Evolutionary conservation across 441 rosid genomes (phyloP), one percentile per base, ranked within the genome.

Genomic region (Daphne laureola): DNA sequence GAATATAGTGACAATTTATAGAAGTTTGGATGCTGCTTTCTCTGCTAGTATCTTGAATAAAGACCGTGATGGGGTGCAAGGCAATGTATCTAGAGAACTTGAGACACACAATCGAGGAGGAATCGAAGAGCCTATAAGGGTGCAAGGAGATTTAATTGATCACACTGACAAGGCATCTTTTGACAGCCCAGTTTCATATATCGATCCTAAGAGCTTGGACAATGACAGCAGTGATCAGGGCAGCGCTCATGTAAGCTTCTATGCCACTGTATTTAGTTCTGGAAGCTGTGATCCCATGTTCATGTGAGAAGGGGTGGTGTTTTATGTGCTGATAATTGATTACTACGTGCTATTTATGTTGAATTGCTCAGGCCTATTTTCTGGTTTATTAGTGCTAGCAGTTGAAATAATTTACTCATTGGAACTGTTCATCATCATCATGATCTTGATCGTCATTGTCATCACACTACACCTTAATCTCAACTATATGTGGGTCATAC

Each of bases 1-100:
- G 44, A 85, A 64, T 70, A 59, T 91, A 47, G 78, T 85, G 17
- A 53, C 67, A 53, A 85, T 91, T 48, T 91, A 76, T 60, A 81
- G 70, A 69, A 81, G 79, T 63, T 67, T 87, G 65, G 76, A 79
- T 70, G 65, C 75, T 25, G 70, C 78, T 43, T 78, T 80, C 43
- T 62, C 46, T 59, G 70, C 73, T 43, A 78, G 67, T 55, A 50
- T 73, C 42, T 61, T 63, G 40, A 52, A 46, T 53, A 40, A 59
- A 35, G 55, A 4, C 11, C 68, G 60, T 41, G 63, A 61, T 25
- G 72, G 51, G 41, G 61, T 49, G n/a, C n/a, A n/a, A n/a, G n/a
- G n/a, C n/a, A 31, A 35, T 5, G 59, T 53, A 43, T 72, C 51
- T 57, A 63, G 65, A 48, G 67, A 53, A 44, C 26, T 57, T 57